phyloP scores from a whole-genome alignment of 345 rosid genomes.

The Moringa oleifera region DNA sequence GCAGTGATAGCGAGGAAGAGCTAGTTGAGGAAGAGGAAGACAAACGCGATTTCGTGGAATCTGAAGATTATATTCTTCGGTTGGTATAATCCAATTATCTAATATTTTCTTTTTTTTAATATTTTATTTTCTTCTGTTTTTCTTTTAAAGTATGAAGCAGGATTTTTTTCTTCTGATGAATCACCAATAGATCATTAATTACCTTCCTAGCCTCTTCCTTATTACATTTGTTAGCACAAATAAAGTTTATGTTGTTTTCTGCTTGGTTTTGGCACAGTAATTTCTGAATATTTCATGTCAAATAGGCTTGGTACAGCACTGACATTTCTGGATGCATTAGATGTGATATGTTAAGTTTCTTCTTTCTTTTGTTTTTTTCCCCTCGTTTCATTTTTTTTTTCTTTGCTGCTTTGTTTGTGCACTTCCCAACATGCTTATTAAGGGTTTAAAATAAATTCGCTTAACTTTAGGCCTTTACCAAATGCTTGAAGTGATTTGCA shows the following conservation, averaged over 20 bases:
- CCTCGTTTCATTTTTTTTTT: too few species aligned
- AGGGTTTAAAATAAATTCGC: too few species aligned
- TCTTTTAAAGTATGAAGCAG: background rate
- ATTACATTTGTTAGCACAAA: too few species aligned
- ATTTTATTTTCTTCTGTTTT: background rate
- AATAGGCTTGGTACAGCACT: too few species aligned
- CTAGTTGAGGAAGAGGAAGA: slow-evolving; percentile 76
- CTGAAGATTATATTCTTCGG: slow-evolving; percentile 90
- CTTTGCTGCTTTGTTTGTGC: too few species aligned
- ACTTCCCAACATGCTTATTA: too few species aligned
- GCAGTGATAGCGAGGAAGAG: slow-evolving; percentile 99
- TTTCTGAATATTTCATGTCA: background rate
- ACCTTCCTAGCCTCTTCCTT: too few species aligned
- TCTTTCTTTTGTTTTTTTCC: too few species aligned
- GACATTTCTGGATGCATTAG: too few species aligned
- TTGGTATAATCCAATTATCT: slow-evolving; percentile 40
- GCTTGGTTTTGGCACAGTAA: background rate
- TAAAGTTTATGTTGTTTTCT: background rate
- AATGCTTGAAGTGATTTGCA: too few species aligned
- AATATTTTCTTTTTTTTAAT: background rate
- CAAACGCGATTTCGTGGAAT: slow-evolving; percentile 61
- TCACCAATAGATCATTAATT: background rate
- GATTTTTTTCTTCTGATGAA: background rate
- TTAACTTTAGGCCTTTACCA: too few species aligned
- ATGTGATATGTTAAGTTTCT: too few species aligned